Base-by-base conservation (phyloP, 768 basidiomycete genomes). In the Trametopsis cervina region DNA sequence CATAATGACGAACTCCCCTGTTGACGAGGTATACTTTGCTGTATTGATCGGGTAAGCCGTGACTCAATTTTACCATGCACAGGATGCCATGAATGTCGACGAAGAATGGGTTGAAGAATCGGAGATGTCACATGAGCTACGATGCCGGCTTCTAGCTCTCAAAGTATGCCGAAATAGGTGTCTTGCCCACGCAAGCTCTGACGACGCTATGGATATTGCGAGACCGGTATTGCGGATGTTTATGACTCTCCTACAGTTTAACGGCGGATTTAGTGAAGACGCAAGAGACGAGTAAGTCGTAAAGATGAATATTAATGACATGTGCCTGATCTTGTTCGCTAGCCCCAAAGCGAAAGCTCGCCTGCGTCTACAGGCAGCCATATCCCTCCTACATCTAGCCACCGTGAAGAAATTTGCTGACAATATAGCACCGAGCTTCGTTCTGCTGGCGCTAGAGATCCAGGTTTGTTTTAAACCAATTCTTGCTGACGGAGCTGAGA, bases 111-210 rank as follows among this genome's bases (percentile, higher is more conserved):
- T 78, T 9, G 77, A 83, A 25, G 83, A 92, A 26, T 71, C 72
- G 0, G 72, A 81, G 2, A 62, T 95, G 18, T 60, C 78, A 0
- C 67, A 72, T 1, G 69, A 73, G 3, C 73, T 90, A 1, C 70
- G 69, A 38, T 86, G 89, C 0, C 90, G 89, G 60, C 60, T 96
- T 2, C 66, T 84, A 6, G 76, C 81, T 1, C 62, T 98, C 20
- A 93, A 96, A 64, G 75, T 94, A 4, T 83, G 83, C 60, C 76
- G 89, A 21, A 83, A 92, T 62, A 81, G 92, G 15, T 81, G 83
- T 59, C 69, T 95, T 11, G 77, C 85, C 0, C 83, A 85, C 56
- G 79, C 79, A 0, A 55, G 65, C 4, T 67, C 75, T 3, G 77
- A 81, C 1, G 69, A 74, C 5, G 81, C 87, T 5, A 51, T 78